Percentiles rank a stretch among this genome's conserved stretches.
Evolutionary conservation across 2,329 filamentous ascomycete genomes (phyloP).

Genomic region (Cadophora sp.): DNA sequence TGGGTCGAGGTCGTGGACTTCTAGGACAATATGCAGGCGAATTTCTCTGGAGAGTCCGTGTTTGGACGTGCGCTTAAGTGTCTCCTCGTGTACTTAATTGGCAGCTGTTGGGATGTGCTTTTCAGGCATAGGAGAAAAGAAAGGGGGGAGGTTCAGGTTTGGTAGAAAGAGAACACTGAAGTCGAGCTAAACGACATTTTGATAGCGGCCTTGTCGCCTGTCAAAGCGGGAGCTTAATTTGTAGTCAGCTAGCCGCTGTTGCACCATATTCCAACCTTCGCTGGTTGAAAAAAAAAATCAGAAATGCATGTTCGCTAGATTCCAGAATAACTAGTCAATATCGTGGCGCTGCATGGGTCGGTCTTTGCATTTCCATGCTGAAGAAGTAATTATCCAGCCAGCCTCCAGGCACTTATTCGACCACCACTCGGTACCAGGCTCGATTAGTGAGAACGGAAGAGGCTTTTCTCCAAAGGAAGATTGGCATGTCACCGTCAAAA

Average conservation of each 20-base stretch:
- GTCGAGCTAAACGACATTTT: no score
- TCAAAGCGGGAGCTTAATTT: not conserved
- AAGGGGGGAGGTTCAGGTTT: not conserved
- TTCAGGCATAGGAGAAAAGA: not conserved
- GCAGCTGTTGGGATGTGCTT: not conserved
- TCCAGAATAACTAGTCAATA: not conserved
- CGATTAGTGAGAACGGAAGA: not conserved
- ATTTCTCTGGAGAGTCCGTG: not conserved
- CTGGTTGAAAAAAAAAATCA: not conserved
- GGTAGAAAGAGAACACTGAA: not conserved
- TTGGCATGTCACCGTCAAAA: not conserved
- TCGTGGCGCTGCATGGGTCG: not conserved
- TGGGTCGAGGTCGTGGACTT: not conserved
- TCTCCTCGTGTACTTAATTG: not conserved
- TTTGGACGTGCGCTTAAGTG: not conserved
- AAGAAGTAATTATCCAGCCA: slow-evolving; percentile 8
- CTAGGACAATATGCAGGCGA: not conserved
- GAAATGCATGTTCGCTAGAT: not conserved
- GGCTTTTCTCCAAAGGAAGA: not conserved
- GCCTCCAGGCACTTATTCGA: not conserved
- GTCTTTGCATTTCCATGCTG: not conserved
- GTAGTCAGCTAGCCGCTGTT: not conserved
- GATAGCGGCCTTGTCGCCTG: not conserved
- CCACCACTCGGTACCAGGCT: not conserved
- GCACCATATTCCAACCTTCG: not conserved